Evolutionary conservation across 1,284 basidiomycete species (phyloP).

Genomic region (Trichosporon coremiiforme): DNA sequence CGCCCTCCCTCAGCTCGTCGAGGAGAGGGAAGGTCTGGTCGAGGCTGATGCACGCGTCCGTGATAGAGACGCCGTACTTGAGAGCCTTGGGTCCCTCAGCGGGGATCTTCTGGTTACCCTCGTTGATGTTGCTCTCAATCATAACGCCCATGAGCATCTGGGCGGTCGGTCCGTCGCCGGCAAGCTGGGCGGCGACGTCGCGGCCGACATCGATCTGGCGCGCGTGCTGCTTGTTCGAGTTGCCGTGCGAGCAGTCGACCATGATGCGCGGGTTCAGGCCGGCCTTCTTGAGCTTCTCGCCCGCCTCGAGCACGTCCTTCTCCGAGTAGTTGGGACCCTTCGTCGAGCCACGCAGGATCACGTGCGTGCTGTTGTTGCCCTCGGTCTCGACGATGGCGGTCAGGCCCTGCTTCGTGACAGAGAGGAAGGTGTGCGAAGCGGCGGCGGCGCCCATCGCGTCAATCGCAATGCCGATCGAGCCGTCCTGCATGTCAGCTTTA

Average conservation of each 20-base stretch:
- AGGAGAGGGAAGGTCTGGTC: constrained; percentile 78
- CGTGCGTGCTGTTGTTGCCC: constrained; percentile 60
- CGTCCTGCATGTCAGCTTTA: constrained; percentile 46
- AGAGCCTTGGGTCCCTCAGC: constrained; percentile 72
- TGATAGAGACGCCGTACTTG: constrained; percentile 71
- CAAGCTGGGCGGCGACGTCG: constrained; percentile 66
- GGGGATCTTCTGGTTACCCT: constrained; percentile 77
- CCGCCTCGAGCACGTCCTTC: constrained; percentile 75
- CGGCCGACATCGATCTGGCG: constrained; percentile 62
- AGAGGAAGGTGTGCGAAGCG: constrained; percentile 85
- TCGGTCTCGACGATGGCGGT: constrained; percentile 88
- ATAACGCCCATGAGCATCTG: constrained; percentile 90
- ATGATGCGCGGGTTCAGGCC: constrained; percentile 78
- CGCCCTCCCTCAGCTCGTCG: constrained; percentile 77
- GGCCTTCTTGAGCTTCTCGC: constrained; percentile 75
- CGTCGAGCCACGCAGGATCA: constrained; percentile 84
- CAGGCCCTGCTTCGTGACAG: constrained; percentile 87
- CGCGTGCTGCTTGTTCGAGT: constrained; percentile 64
- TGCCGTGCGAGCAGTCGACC: constrained; percentile 90
- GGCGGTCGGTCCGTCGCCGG: constrained; percentile 67
- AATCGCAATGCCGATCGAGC: constrained; percentile 76
- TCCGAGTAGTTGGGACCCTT: constrained; percentile 82
- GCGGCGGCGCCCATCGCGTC: constrained; percentile 89
- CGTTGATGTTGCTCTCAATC: constrained; percentile 92
- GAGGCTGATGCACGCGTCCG: constrained; percentile 81